Evolutionary conservation across 2,329 filamentous ascomycete species (phyloP), one percentile per base, ranked within the genome.

Genomic region (Didymella arachidicola): DNA sequence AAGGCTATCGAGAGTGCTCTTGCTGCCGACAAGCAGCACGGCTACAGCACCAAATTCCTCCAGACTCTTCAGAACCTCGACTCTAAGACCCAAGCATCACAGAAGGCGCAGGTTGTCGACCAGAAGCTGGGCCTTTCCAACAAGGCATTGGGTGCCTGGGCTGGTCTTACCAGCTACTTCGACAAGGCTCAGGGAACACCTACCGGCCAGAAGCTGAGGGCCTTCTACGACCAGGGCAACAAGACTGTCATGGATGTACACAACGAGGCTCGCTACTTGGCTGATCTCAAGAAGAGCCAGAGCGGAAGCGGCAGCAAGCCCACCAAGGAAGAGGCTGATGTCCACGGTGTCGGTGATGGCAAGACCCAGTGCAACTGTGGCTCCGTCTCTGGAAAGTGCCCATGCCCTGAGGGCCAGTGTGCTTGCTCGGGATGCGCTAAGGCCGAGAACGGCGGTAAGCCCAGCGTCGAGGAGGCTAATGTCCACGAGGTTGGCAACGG

Each of bases 171-270:
- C 77, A 92, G 89, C 12, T 99, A 98, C 86, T 98, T 97, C 74
- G 94, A 98, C 81, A 96, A 96, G 85, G 94, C 94, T 2, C 82
- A 89, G 57, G 89, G 85, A 75, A 96, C 93, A 0, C 92, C 93
- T 10, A 96, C 93, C 1, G 95, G 95, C 68, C 87, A 93, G 82
- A 92, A 90, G 80, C 81, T 99, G 61, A 90, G 91, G 68, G 83
- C 89, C 63, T 99, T 99, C 81, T 99, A 99, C 80, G 85, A 88
- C 7, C 84, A 92, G 68, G 86, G 91, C 63, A 88, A 90, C 76
- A 92, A 92, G 81, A 93, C 98, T 80, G 93, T 97, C 30, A 84
- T 92, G 70, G 95, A 99, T 75, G 95, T 99, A 45, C 95, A 99
- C 80, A 85, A 84, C 62, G 95, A 99, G 84, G 95, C 95, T 30